Evolutionary conservation across 2,329 filamentous ascomycete genomes (phyloP), one percentile per base, ranked within the genome.

Genomic region (Penicillium sp.): DNA sequence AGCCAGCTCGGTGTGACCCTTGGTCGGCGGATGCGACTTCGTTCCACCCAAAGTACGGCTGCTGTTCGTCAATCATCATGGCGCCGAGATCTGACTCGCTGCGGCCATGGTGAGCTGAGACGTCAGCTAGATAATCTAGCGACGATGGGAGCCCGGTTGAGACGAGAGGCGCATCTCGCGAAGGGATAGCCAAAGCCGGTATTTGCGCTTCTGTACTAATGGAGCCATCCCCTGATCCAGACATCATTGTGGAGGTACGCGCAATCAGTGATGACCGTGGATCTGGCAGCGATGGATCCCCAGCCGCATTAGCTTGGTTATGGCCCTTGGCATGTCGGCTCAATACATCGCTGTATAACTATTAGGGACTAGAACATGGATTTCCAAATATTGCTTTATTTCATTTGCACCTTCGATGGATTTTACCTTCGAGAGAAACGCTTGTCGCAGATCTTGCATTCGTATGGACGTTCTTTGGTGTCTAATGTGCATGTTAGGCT

Each of bases 391-490:
- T 19, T 27, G n/a, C 14, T 19, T 27, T 16, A 26, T 18, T 47
- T 29, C 13, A 13, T 32, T 9, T 16, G 26, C 10, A 13, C 35
- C 4, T 19, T 47, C 45, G 45, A 48, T 50, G 34, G 43, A 52
- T 55, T 61, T 49, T 63, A 81, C 80, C 80, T 82, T 68, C 80
- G 71, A 18, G 79, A 81, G 62, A 81, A 82, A 53, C 78, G 75
- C 61, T 82, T 82, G 57, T 80, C 77, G 63, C 79, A 82, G 47
- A 79, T 75, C 55, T 71, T 75, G 61, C 80, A 82, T 62, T 80
- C 76, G 60, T 81, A 82, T 1, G 80, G 80, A 47, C 79, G 77
- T 67, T 82, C 79, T 52, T 80, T 76, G 23, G 79, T 82, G 64
- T 82, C 79, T 82, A 55, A n/a, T 23, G 32, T 35, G 44, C 6